These are phyloP conservation scores for Marsdenia floribunda DNA, from an alignment of 257 asterid genomes.

Conservation along the genomic window DNA sequence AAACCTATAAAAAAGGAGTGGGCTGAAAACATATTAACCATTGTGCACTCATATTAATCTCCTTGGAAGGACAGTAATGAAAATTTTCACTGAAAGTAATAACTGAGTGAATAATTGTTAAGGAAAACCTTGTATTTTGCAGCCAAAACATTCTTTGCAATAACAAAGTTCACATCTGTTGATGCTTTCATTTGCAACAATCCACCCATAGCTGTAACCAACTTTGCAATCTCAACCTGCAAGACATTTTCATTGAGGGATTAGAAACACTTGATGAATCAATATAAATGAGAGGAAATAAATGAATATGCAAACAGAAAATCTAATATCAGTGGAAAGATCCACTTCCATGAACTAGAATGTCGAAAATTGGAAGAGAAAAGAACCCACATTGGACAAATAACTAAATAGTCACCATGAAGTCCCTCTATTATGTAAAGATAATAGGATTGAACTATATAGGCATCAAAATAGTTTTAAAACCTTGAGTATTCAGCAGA, in stretches of 20 bases:
- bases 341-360: neutral
- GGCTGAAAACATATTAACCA: neutral
- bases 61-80: neutral
- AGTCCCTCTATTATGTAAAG: neutral
- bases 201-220: conserved; percentile 93
- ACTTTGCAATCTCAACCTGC: conserved; percentile 65
- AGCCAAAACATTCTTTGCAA: conserved; percentile 83
- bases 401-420: neutral
- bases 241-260: conserved; percentile 27
- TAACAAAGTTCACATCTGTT: conserved; percentile 77
- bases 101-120: conserved; percentile 8
- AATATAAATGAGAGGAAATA: neutral
- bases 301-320: neutral
- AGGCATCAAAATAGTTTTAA: neutral
- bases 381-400: neutral
- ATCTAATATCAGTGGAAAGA: neutral
- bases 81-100: neutral
- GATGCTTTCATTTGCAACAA: conserved; percentile 58
- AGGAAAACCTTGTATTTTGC: conserved; percentile 68
- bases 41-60: neutral
- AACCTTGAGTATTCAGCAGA: neutral
- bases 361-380: neutral
- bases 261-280: neutral
- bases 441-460: neutral
- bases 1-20: neutral